These are phyloP conservation scores for Xanthoconium stramineum DNA, from an alignment of 768 basidiomycete species.

Conservation along the genomic window DNA sequence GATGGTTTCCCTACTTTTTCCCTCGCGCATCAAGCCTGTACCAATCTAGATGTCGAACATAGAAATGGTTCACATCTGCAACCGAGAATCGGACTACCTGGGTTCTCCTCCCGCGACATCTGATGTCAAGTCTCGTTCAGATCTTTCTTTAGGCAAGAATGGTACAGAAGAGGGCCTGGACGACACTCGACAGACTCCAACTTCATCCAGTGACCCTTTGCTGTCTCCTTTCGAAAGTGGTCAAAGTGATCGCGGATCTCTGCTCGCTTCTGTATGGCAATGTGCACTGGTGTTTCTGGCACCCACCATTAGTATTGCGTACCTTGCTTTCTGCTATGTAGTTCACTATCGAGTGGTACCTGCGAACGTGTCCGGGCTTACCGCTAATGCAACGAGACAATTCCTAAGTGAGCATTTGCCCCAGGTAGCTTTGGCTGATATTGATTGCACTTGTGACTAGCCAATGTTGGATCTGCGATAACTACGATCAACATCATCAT, in stretches of 20 bases:
- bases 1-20: not conserved
- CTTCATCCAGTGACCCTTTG: not conserved
- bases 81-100: not conserved
- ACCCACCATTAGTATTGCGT: slow-evolving; percentile 3
- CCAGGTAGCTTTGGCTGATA: too few relatives aligned
- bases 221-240: not conserved
- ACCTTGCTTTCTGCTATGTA: slow-evolving; percentile 17
- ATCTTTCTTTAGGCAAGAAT: not conserved
- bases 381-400: not conserved
- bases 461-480: slow-evolving; percentile 9
- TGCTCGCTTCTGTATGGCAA: slow-evolving; percentile 1
- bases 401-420: slow-evolving; percentile 4
- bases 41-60: not conserved
- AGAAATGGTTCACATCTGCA: not conserved
- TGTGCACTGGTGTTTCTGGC: slow-evolving; percentile 4
- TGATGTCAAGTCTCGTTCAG: not conserved
- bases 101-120: not conserved
- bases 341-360: slow-evolving; percentile 17
- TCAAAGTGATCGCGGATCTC: not conserved
- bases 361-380: not conserved
- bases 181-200: not conserved
- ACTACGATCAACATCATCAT: slow-evolving; percentile 16
- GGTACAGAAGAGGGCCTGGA: not conserved
- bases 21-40: not conserved
- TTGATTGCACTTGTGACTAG: not conserved